Evolutionary conservation across 2,329 filamentous ascomycete genomes (phyloP).

Genomic region (Coniella vitis): DNA sequence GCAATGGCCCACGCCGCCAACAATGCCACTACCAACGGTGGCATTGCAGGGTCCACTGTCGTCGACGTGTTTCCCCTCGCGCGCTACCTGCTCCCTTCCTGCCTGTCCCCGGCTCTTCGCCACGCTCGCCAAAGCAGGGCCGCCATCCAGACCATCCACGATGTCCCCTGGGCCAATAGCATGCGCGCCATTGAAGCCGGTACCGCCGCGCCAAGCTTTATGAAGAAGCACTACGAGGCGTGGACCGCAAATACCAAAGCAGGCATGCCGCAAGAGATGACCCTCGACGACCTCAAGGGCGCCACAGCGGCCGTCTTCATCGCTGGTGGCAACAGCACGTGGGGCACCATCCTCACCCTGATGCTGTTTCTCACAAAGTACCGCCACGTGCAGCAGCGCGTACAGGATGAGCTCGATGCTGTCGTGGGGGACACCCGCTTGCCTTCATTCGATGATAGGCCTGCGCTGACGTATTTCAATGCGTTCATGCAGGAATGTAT

Average conservation of each 20-base stretch:
- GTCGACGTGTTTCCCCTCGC: slow-evolving; percentile 43
- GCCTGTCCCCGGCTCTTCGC: slow-evolving; percentile 18
- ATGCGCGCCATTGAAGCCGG: slow-evolving; percentile 27
- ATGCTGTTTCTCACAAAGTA: slow-evolving; percentile 36
- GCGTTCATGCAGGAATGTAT: slow-evolving; percentile 40
- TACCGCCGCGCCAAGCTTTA: slow-evolving; percentile 24
- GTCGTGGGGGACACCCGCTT: slow-evolving; percentile 39
- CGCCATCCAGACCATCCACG: slow-evolving; percentile 34
- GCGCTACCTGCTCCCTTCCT: slow-evolving; percentile 33
- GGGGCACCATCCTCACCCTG: slow-evolving; percentile 33
- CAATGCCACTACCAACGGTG: slow-evolving; percentile 23
- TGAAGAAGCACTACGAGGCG: slow-evolving; percentile 24
- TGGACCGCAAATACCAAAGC: slow-evolving; percentile 24
- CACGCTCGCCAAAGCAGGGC: slow-evolving; percentile 23
- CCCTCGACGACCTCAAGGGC: slow-evolving; percentile 40
- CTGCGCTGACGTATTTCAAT: slow-evolving; percentile 36
- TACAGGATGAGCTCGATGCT: slow-evolving; percentile 37
- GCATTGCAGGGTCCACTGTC: slow-evolving; percentile 29
- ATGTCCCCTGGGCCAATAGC: slow-evolving; percentile 32
- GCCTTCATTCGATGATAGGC: slow-evolving; percentile 38
- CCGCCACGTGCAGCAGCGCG: slow-evolving; percentile 39
- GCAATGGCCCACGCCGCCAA: slow-evolving; percentile 21
- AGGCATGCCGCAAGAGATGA: slow-evolving; percentile 27
- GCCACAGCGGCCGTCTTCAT: slow-evolving; percentile 41
- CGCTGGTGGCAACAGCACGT: slow-evolving; percentile 40